Percentiles rank a stretch among this genome's conserved stretches.
Conservation (phyloP, 1,284 basidiomycete species). For the Naganishia cerealis region DNA sequence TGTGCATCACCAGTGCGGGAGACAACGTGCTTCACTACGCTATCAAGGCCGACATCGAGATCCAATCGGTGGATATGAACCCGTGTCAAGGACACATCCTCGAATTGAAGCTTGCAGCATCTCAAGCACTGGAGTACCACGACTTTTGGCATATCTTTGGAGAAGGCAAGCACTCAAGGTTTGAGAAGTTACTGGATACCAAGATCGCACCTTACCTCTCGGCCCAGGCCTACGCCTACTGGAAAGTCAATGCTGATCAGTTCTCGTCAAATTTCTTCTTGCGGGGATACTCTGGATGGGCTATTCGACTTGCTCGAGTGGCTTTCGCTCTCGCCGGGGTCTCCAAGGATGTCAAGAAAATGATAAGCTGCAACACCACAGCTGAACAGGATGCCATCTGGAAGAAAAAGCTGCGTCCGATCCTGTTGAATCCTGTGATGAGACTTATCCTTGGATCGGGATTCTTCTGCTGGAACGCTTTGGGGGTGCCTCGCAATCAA, state of each 20-base stretch:
- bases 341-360: constrained; percentile 59
- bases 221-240: constrained; percentile 64
- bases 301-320: constrained; percentile 66
- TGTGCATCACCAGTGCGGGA: constrained; percentile 76
- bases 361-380: constrained; percentile 63
- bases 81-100: constrained; percentile 73
- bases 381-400: constrained; percentile 69
- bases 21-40: constrained; percentile 82
- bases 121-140: constrained; percentile 64
- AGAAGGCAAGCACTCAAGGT: constrained; percentile 64
- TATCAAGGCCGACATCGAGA: constrained; percentile 64
- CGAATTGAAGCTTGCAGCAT: constrained; percentile 73
- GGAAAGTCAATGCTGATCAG: constrained; percentile 66
- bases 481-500: constrained; percentile 76
- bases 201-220: constrained; percentile 72
- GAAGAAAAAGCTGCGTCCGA: constrained; percentile 63
- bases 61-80: constrained; percentile 75
- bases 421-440: constrained; percentile 67
- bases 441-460: constrained; percentile 64
- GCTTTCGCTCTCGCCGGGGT: constrained; percentile 67
- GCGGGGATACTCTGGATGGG: constrained; percentile 67
- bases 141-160: constrained; percentile 76
- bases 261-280: constrained; percentile 72
- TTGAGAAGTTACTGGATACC: constrained; percentile 66
- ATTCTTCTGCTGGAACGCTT: constrained; percentile 76